Base-by-base conservation (phyloP, 148 eudicot genomes). In the Simmondsia chinensis region DNA sequence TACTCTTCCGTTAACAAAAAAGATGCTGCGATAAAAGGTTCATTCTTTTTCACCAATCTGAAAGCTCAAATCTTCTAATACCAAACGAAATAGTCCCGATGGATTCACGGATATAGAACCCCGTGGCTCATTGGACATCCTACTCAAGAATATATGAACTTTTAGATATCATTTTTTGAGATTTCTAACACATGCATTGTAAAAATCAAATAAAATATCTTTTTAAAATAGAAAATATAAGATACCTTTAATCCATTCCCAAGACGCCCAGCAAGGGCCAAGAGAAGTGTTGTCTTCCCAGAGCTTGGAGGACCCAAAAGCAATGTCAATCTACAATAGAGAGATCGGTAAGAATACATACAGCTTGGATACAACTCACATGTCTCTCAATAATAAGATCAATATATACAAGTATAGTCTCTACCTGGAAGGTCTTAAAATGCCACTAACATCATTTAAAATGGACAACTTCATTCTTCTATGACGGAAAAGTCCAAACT, bases 251-350 rank as follows among this genome's bases (percentile, higher is more conserved):
- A 25, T 59, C 73, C 70, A 17, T 56, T 37, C 21, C 74, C 85
- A 63, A 77, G 89, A 25, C 94, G 80, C 16, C 94, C 91, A 21
- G 94, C 91, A 53, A 88, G 91, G 50, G 96, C 83, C 70, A 88
- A 61, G 43, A 83, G 80, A 56, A 88, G 74, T 43, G 91, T 83
- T 25, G 96, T 88, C 66, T 88, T 88, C 27, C 96, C 96, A 31
- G 96, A 83, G 71, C 96, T 73, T 49, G 96, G 96, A 63, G 96
- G 96, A 22, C 96, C 96, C 63, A 88, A 62, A 59, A 88, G 94
- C 48, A 88, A 41, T 22, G 96, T 88, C 79, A 88, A 55, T 67
- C 96, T 87, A 54, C 30, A 56, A 20, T 45, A 43, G 12, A 34
- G 17, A 6, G 11, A 29, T 29, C 32, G 52, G 25, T 9, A 1